Conservation (phyloP, 225 moss, liverwort and hornwort genomes). For the Thuidium tamariscinum region DNA sequence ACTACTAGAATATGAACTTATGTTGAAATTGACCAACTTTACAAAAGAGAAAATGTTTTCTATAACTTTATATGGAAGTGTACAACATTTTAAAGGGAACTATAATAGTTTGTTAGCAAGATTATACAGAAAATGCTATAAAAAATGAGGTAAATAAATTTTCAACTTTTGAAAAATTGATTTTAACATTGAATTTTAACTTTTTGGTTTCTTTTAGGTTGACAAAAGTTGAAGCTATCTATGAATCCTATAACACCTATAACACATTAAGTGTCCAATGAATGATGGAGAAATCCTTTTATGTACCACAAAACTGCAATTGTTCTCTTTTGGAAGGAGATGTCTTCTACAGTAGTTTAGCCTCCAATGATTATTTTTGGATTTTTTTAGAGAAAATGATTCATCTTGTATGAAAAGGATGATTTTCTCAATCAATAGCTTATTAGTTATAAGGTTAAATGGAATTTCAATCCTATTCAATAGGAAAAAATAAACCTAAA, state of each 20-base stretch:
- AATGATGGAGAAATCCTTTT: no score
- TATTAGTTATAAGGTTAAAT: no score
- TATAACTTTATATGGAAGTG: not conserved
- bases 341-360: no score
- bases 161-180: not conserved
- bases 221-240: not conserved
- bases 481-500: not conserved
- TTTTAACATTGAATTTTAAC: not conserved
- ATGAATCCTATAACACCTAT: no score
- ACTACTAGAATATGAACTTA: not conserved
- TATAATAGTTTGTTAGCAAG: not conserved
- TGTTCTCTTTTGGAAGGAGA: no score
- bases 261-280: no score
- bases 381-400: no score
- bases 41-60: no score
- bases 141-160: not conserved
- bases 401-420: no score
- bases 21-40: rapidly evolving
- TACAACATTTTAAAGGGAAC: rapidly evolving
- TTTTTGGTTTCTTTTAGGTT: not conserved
- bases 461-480: not conserved
- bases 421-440: no score
- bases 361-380: no score
- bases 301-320: no score
- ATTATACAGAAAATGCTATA: rapidly evolving